Evolutionary conservation across 2,329 filamentous ascomycete species (phyloP), one percentile per base, ranked within the genome.

Genomic region (Setomelanomma holmii): DNA sequence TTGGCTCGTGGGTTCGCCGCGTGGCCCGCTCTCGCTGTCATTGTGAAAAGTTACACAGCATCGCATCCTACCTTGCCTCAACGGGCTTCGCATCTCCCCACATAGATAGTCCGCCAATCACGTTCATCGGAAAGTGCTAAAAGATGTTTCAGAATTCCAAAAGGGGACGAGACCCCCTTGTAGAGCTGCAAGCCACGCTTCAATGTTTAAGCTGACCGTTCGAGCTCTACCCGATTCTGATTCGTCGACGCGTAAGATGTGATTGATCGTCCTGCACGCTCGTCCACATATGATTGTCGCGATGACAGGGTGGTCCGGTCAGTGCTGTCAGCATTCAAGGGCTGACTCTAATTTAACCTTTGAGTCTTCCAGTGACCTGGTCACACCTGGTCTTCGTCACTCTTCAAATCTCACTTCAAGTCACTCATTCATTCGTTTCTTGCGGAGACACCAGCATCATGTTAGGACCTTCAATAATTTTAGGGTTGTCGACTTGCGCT

Each of bases 401-500:
- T 19, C 35, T 40, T 12, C 30, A 17, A n/a, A 42, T 44, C 45
- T 11, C 22, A 36, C 34, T 36, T 30, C 34, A 30, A 50, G 55
- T 56, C 55, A 47, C 43, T 59, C 55, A 21, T 56, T 60, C 45
- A n/a, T 22, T 27, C 8, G 10, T 16, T 36, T 41, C 17, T 21
- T 16, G 21, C 16, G 35, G 55, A 41, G 38, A 23, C 14, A n/a
- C 17, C 45, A n/a, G 33, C 53, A 53, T 24, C 16, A 59, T 61
- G 58, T 42, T 59, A 10, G 24, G 46, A 14, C 47, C 49, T 39
- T 45, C 49, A 16, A 24, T 56, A 19, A 14, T 60, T 33, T 45
- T 59, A 24, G 35, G 49, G 24, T 19, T 57, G 33, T 55, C 54
- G 16, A 48, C 55, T 42, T 61, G 53, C 49, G 61, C 51, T n/a